phyloP scores from a whole-genome alignment of 2,329 filamentous ascomycete species.

The Cladophialophora yegresii region DNA sequence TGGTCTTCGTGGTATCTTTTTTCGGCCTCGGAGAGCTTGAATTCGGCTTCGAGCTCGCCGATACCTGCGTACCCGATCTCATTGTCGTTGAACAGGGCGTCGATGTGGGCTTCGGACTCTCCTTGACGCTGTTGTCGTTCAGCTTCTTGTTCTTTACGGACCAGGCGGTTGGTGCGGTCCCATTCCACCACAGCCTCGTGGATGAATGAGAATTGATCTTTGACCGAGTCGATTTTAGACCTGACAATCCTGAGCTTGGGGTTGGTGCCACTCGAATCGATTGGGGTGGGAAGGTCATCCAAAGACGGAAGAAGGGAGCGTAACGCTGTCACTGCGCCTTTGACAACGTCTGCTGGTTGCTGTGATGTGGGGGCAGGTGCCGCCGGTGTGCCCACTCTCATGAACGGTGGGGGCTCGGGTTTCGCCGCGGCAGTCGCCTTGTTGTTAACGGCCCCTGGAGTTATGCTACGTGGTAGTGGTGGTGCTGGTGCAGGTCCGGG shows the following conservation, averaged over 20 bases:
- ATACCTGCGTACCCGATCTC: slow-evolving; percentile 62
- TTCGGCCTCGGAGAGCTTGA: slow-evolving; percentile 55
- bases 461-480: slow-evolving; percentile 39
- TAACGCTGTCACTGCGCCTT: slow-evolving; percentile 21
- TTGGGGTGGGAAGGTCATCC: slow-evolving; percentile 7
- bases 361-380: not conserved
- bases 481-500: slow-evolving; percentile 14
- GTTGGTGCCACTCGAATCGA: slow-evolving; percentile 14
- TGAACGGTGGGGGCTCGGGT: slow-evolving; percentile 40
- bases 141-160: slow-evolving; percentile 50
- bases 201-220: slow-evolving; percentile 50
- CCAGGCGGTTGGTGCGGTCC: slow-evolving; percentile 50
- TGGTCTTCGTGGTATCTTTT: slow-evolving; percentile 57
- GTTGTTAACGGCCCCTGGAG: slow-evolving; percentile 36
- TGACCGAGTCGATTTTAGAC: slow-evolving; percentile 32
- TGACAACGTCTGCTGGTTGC: slow-evolving; percentile 16
- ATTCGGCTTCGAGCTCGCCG: slow-evolving; percentile 57
- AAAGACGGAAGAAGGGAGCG: slow-evolving; percentile 23
- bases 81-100: slow-evolving; percentile 58
- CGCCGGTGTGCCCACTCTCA: slow-evolving; percentile 38
- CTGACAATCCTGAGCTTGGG: slow-evolving; percentile 23
- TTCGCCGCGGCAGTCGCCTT: slow-evolving; percentile 22
- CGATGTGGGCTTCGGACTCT: slow-evolving; percentile 55
- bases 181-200: slow-evolving; percentile 47
- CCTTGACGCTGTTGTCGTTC: slow-evolving; percentile 55